phyloP scores from a whole-genome alignment of 192 early-diverging fungal genomes.

The Gaertneriomyces semiglobifer region DNA sequence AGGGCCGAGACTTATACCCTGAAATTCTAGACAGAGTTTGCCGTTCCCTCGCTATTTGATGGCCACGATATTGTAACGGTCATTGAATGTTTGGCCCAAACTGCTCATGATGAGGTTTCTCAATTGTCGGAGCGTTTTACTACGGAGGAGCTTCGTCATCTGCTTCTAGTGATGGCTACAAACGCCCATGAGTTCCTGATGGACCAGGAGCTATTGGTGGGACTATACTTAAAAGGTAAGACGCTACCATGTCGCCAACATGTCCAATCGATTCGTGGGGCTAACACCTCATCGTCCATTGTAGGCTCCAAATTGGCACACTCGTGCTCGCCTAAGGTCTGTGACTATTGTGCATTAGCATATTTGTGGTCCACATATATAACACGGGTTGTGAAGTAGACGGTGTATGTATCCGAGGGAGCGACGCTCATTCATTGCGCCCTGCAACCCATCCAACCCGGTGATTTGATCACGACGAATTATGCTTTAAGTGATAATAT shows the following conservation, averaged over 20 bases:
- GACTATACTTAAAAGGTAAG: conserved; percentile 9
- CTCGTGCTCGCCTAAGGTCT: conserved; percentile 23
- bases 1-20: background rate
- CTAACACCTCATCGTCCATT: no score
- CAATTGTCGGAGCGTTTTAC: background rate
- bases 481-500: conserved; percentile 24
- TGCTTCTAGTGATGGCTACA: conserved; percentile 13
- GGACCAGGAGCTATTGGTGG: conserved; percentile 6
- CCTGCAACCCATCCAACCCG: conserved; percentile 10
- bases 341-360: background rate
- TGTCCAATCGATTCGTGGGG: no score
- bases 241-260: background rate
- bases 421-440: conserved; percentile 19
- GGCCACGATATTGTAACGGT: background rate
- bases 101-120: background rate
- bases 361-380: background rate
- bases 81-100: background rate
- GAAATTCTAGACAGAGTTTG: background rate
- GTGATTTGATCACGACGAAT: conserved; percentile 26
- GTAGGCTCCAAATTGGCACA: conserved; percentile 26
- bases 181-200: conserved; percentile 24
- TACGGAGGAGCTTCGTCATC: background rate
- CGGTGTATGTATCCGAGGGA: conserved; percentile 17
- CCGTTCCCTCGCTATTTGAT: background rate
- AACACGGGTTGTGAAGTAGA: background rate